These are phyloP conservation scores for Heracleum sosnowskyi DNA, from an alignment of 129 eudicot genomes.

Conservation along the genomic window DNA sequence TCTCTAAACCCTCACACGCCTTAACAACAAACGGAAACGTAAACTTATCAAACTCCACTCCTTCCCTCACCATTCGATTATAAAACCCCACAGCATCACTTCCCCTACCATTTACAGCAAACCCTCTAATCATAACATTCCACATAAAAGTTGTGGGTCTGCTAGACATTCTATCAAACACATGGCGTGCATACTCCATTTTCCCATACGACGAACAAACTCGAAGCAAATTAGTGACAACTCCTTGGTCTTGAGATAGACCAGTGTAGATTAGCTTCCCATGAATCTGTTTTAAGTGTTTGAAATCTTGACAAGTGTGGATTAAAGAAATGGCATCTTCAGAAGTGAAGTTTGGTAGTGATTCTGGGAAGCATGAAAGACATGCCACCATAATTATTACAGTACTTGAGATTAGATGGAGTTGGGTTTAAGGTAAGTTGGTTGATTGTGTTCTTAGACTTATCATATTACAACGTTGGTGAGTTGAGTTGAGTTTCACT, in stretches of 20 bases:
- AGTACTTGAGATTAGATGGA: background rate
- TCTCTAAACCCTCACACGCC: constrained; percentile 18
- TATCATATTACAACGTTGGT: background rate
- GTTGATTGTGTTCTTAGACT: background rate
- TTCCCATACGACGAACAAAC: constrained; percentile 16
- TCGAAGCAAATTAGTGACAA: constrained; percentile 16
- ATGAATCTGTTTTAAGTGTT: constrained; percentile 31
- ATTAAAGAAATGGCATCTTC: constrained; percentile 11
- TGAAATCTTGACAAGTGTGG: constrained; percentile 6
- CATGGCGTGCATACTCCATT: constrained; percentile 11
- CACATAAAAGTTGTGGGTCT: constrained; percentile 16
- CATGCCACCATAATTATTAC: constrained; percentile 6
- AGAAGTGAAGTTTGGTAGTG: background rate
- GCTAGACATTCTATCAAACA: constrained; percentile 14
- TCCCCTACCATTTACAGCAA: background rate
- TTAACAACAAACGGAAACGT: constrained; percentile 25
- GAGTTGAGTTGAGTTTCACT: background rate
- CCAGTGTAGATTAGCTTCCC: constrained; percentile 16
- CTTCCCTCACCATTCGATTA: constrained; percentile 20
- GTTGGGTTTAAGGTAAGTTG: background rate
- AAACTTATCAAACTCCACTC: constrained; percentile 26
- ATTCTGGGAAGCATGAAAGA: constrained; percentile 9
- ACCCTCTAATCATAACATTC: constrained; percentile 24
- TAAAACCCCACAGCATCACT: constrained; percentile 10
- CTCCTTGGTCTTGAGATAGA: constrained; percentile 6